phyloP scores from a whole-genome alignment of 2,329 filamentous ascomycete species.

The Monosporascus ibericus region DNA sequence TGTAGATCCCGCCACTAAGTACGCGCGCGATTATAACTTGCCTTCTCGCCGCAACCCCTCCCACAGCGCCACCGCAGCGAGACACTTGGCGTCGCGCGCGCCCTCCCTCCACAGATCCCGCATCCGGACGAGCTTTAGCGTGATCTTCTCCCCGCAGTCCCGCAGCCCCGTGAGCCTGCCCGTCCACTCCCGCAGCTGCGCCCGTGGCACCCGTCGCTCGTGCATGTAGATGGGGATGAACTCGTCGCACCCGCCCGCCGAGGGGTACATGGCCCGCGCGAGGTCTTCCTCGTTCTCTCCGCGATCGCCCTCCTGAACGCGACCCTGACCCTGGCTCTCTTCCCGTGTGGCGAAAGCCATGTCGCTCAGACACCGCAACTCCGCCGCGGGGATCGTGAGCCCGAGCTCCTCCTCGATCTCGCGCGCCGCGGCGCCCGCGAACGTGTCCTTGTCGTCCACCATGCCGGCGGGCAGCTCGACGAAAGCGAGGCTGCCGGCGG shows the following conservation, averaged over 20 bases:
- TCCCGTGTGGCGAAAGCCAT: conserved; percentile 28
- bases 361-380: conserved; percentile 47
- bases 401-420: conserved; percentile 58
- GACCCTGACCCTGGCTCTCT: too few species aligned
- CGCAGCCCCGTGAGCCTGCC: conserved; percentile 53
- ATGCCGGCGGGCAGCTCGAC: conserved; percentile 54
- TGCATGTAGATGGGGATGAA: conserved; percentile 52
- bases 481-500: conserved; percentile 48
- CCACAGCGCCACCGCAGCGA: conserved; percentile 53
- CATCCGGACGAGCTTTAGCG: conserved; percentile 51
- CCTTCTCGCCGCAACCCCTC: conserved; percentile 46
- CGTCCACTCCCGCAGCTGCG: conserved; percentile 46
- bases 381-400: conserved; percentile 40
- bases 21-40: conserved; percentile 8
- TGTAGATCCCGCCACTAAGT: background rate
- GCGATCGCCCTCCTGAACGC: too few species aligned
- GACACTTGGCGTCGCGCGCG: conserved; percentile 52
- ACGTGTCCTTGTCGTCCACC: conserved; percentile 48
- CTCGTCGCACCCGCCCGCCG: conserved; percentile 55
- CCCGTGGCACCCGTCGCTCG: conserved; percentile 44
- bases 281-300: conserved; percentile 24
- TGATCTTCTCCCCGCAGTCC: conserved; percentile 55
- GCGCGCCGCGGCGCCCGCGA: conserved; percentile 50
- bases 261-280: conserved; percentile 48
- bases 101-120: conserved; percentile 52